Conservation (phyloP, 257 asterid species). For the Nicotiana sylvestris region DNA sequence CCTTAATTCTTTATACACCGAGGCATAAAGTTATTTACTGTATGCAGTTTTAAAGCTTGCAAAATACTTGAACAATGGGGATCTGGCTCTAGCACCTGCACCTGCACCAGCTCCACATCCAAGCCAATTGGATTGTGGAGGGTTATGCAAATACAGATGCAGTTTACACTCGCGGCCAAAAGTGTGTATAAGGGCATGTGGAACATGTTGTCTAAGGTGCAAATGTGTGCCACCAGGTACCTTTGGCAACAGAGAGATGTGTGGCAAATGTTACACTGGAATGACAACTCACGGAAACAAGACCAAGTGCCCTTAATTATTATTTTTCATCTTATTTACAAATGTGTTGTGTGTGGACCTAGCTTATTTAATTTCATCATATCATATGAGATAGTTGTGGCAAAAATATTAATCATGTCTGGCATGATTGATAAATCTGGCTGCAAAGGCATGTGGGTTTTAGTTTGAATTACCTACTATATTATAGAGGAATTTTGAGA, state of each 20-base stretch:
- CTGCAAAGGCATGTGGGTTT: background rate
- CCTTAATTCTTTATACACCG: too few species aligned
- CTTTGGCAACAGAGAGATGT: slow-evolving; percentile 52
- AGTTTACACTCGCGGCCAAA: slow-evolving; percentile 60
- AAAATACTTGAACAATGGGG: slow-evolving; percentile 15
- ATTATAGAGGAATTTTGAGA: too few species aligned
- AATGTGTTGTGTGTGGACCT: background rate
- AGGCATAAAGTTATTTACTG: background rate
- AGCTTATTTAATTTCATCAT: background rate
- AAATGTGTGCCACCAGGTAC: slow-evolving; percentile 71
- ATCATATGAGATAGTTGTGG: background rate
- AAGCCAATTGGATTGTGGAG: slow-evolving; percentile 32
- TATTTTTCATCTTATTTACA: background rate
- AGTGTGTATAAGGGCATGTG: slow-evolving; percentile 47
- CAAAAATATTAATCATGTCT: background rate
- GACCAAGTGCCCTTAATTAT: slow-evolving; percentile 47
- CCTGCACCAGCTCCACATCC: slow-evolving; percentile 25
- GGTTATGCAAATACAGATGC: slow-evolving; percentile 44
- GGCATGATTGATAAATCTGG: background rate
- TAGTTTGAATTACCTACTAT: background rate
- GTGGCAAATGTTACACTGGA: slow-evolving; percentile 57
- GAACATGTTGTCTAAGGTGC: slow-evolving; percentile 60
- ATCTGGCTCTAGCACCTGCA: slow-evolving; percentile 29
- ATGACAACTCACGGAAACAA: slow-evolving; percentile 58
- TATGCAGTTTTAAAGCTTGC: slow-evolving; percentile 25